Percentiles rank a stretch among this genome's conserved stretches.
Conservation (phyloP, 2,329 filamentous ascomycete genomes). For the Fusarium sororula region DNA sequence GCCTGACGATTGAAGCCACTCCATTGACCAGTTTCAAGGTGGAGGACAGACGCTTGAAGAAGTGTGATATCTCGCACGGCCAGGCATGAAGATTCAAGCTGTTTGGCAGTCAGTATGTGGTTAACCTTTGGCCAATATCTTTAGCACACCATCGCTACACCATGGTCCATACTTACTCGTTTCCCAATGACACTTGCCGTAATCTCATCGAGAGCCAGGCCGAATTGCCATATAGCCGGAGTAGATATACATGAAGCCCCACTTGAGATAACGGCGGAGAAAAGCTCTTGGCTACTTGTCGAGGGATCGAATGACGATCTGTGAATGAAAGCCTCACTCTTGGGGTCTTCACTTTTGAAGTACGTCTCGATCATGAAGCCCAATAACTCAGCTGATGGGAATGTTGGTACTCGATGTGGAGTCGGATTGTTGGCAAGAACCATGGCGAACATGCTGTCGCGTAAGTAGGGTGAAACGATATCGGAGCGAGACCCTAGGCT, state of each 20-base stretch:
- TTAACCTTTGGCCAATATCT: neutral
- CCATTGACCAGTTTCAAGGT: slow-evolving; percentile 39
- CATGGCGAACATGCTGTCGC: slow-evolving; percentile 40
- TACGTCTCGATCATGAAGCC: slow-evolving; percentile 32
- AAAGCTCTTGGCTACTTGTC: slow-evolving; percentile 22
- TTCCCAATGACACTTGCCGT: slow-evolving; percentile 16
- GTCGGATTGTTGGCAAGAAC: slow-evolving; percentile 35
- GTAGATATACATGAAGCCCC: slow-evolving; percentile 33
- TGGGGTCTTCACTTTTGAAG: slow-evolving; percentile 29
- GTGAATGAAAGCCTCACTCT: slow-evolving; percentile 34
- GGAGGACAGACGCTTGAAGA: slow-evolving; percentile 37
- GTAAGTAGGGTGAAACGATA: slow-evolving; percentile 21
- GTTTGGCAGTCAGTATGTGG: neutral
- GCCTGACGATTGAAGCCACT: slow-evolving; percentile 36
- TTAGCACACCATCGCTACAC: neutral
- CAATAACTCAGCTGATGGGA: slow-evolving; percentile 38
- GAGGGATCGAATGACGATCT: slow-evolving; percentile 30
- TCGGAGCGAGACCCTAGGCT: neutral
- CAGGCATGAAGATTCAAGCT: slow-evolving; percentile 25
- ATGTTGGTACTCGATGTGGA: slow-evolving; percentile 32
- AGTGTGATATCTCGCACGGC: slow-evolving; percentile 29
- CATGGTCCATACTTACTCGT: slow-evolving; percentile 20
- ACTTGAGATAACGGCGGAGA: slow-evolving; percentile 35
- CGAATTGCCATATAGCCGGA: slow-evolving; percentile 38
- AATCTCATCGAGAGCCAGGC: slow-evolving; percentile 36